Percentiles rank a stretch among this genome's conserved stretches.
phyloP scores from a whole-genome alignment of 257 asterid species.

The Scutellaria minor region DNA sequence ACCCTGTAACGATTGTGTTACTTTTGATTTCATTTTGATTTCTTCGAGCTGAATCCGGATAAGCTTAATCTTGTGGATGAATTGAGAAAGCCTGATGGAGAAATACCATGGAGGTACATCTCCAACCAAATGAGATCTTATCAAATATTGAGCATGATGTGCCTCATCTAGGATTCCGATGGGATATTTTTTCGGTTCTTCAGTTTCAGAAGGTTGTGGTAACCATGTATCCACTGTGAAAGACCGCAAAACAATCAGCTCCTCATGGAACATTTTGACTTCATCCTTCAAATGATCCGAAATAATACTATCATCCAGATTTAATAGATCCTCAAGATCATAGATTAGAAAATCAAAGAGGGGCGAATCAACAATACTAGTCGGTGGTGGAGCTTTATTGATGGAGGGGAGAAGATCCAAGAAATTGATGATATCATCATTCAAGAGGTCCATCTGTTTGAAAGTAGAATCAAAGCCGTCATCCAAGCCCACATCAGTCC shows the following conservation, averaged over 20 bases:
- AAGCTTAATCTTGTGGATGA: slow-evolving; percentile 7
- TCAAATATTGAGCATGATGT: slow-evolving; percentile 31
- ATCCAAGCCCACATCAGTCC: no score
- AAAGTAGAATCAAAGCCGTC: background rate
- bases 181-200: background rate
- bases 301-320: background rate
- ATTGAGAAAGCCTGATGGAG: background rate
- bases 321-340: slow-evolving; percentile 17
- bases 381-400: background rate
- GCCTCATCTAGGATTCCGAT: slow-evolving; percentile 23
- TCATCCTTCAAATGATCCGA: slow-evolving; percentile 6
- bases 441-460: slow-evolving; percentile 10
- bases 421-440: background rate
- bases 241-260: background rate
- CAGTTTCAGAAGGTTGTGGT: background rate
- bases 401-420: background rate
- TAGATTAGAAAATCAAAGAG: slow-evolving; percentile 28
- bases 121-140: slow-evolving; percentile 15
- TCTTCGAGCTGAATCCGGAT: background rate
- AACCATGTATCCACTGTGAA: background rate
- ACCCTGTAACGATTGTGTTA: background rate
- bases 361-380: background rate
- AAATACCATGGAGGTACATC: slow-evolving; percentile 28
- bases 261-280: background rate
- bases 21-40: background rate